Base-by-base conservation (phyloP, 2,329 filamentous ascomycete species). In the Xylariales sp. region DNA sequence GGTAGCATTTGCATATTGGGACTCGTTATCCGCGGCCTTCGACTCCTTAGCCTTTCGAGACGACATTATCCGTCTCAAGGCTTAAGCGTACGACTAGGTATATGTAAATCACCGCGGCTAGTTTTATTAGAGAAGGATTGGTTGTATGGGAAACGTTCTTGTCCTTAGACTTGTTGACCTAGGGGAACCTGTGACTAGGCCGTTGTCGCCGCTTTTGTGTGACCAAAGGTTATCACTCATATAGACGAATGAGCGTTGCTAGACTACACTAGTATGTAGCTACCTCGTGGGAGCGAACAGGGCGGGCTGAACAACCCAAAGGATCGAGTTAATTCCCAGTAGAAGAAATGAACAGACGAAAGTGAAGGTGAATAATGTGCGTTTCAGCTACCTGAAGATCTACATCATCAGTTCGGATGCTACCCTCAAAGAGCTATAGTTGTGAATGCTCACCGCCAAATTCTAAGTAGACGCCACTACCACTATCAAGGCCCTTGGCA, bases 31-130 rank as follows among this genome's bases (percentile, higher is more conserved):
- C 14, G 63, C 10, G 5, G 18, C 48, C 61, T 70, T 70, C 3
- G 59, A 4, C 4, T 70, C 68, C 34, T 59, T 68, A 5, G 66
- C 5, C 49, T 69, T 70, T 53, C 66, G 60, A 50, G 63, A 62
- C 41, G 69, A 55, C 69, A 70, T 70, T n/a, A 41, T 50, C 34
- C 23, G 43, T 41, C 50, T 23, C 12, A 18, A 28, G 28, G 4
- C 30, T 30, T 34, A 30, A 39, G 30, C 41, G 7, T 28, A 61
- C n/a, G 10, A 56, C 34, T 28, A 30, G 30, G 43, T 43, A 49
- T 58, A 48, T 34, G 23, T 23, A 67, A 34, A 28, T 57, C 30
- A 53, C 23, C 46, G 43, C 48, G 0, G 30, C 9, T 56, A 30
- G 16, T 30, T 6, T 43, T 53, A 48, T 16, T 34, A 10, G 10